A percentile compares a stretch with the other conserved stretches of the same genome.
These are phyloP conservation scores for Cyphellophora europaea DNA, from an alignment of 2,329 filamentous ascomycete genomes.

Conservation along the genomic window DNA sequence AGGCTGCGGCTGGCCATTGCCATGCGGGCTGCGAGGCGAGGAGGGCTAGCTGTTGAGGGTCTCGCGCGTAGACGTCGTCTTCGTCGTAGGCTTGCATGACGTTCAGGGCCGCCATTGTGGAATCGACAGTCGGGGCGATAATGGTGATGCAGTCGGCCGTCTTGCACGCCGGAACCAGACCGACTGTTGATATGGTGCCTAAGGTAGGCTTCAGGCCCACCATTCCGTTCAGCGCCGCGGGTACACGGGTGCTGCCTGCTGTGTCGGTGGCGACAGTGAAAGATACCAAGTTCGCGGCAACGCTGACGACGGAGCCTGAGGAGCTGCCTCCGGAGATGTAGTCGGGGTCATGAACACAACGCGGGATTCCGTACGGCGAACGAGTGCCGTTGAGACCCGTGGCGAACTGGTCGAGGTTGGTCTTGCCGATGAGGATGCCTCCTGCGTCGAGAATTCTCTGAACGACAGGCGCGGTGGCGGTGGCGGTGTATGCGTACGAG, in stretches of 20 bases:
- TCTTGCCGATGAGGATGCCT: slow-evolving; percentile 48
- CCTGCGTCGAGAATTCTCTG: slow-evolving; percentile 40
- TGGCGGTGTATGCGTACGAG: slow-evolving; percentile 36
- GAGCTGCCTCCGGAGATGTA: slow-evolving; percentile 49
- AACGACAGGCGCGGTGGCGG: slow-evolving; percentile 36
- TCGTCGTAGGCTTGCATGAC: slow-evolving; percentile 21
- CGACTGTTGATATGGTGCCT: slow-evolving; percentile 16
- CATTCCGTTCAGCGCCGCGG: slow-evolving; percentile 18
- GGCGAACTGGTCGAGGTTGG: slow-evolving; percentile 52
- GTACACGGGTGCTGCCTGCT: too few species aligned
- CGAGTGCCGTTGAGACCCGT: slow-evolving; percentile 51
- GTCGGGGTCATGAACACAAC: slow-evolving; percentile 37
- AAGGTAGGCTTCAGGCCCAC: slow-evolving; percentile 20
- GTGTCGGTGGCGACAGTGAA: too few species aligned
- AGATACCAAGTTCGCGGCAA: too few species aligned
- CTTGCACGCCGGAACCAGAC: slow-evolving; percentile 37
- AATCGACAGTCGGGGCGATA: slow-evolving; percentile 35
- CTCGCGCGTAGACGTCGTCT: slow-evolving; percentile 34
- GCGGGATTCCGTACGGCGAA: slow-evolving; percentile 48
- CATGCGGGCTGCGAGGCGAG: slow-evolving; percentile 13
- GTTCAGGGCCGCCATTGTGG: slow-evolving; percentile 8
- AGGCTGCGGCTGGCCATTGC: slow-evolving; percentile 25
- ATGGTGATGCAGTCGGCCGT: slow-evolving; percentile 47
- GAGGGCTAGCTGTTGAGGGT: slow-evolving; percentile 20
- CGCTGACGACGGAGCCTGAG: slow-evolving; percentile 45